These are phyloP conservation scores for Taiozyma sp. DNA, from an alignment of 1,139 yeast genomes.

Conservation along the genomic window DNA sequence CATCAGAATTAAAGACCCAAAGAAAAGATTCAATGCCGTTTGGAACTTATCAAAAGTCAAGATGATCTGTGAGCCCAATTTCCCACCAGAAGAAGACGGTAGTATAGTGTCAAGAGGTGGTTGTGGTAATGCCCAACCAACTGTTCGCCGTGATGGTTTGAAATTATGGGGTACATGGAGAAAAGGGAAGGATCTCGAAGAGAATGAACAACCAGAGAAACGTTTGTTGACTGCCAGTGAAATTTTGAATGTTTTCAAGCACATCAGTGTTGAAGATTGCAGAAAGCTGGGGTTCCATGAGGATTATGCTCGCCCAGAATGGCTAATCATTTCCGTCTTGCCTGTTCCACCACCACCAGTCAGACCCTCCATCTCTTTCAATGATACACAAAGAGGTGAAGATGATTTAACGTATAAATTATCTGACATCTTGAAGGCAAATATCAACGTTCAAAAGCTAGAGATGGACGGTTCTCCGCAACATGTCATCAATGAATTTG, in stretches of 20 bases:
- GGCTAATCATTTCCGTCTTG: constrained; percentile 94
- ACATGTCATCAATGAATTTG: constrained; percentile 95
- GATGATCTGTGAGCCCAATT: constrained; percentile 93
- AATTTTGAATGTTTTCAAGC: constrained; percentile 86
- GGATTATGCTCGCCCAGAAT: constrained; percentile 97
- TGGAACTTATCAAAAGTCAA: constrained; percentile 91
- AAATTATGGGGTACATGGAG: constrained; percentile 98
- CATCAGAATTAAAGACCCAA: constrained; percentile 85
- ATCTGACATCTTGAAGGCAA: constrained; percentile 95
- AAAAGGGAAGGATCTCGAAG: constrained; percentile 67
- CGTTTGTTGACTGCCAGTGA: constrained; percentile 86
- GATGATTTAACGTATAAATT: constrained; percentile 98
- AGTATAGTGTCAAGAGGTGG: constrained; percentile 77
- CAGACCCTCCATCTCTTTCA: constrained; percentile 96
- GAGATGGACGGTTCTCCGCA: constrained; percentile 99
- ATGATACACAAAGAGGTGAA: constrained; percentile 98
- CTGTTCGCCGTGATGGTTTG: constrained; percentile 92
- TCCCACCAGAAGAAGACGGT: constrained; percentile 60
- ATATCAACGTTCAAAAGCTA: constrained; percentile 89
- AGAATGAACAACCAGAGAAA: constrained; percentile 88
- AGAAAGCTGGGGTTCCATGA: constrained; percentile 82
- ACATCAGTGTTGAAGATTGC: constrained; percentile 83
- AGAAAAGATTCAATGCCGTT: constrained; percentile 92
- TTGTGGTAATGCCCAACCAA: constrained; percentile 97
- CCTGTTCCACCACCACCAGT: constrained; percentile 99